These are phyloP conservation scores for Zasmidium angulare DNA, from an alignment of 2,329 filamentous ascomycete genomes.

Conservation along the genomic window DNA sequence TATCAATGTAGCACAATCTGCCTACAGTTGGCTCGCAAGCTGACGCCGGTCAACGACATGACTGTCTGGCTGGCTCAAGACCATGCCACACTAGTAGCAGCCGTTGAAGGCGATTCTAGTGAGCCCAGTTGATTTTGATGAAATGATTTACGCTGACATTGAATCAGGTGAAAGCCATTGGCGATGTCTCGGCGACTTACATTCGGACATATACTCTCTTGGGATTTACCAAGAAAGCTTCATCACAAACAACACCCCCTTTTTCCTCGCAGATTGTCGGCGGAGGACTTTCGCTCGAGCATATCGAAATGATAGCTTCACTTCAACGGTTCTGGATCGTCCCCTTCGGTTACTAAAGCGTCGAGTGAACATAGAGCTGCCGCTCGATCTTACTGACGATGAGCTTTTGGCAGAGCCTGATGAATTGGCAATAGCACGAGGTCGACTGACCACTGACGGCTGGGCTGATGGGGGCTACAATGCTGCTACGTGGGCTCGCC, in stretches of 20 bases:
- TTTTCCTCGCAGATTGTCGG: constrained; percentile 22
- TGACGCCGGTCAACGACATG: background rate
- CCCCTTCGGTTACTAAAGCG: constrained; percentile 16
- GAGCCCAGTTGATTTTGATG: background rate
- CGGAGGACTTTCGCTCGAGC: constrained; percentile 13
- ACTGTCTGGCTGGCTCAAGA: background rate
- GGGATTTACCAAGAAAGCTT: constrained; percentile 19
- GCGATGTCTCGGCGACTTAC: background rate
- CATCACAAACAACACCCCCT: constrained; percentile 9
- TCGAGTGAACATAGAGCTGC: background rate
- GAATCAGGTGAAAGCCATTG: constrained; percentile 9
- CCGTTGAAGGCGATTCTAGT: background rate
- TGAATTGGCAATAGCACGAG: constrained; percentile 1
- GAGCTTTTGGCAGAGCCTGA: background rate
- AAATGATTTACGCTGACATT: background rate
- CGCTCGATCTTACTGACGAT: constrained; percentile 13
- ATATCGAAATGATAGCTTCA: constrained; percentile 20
- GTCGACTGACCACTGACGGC: constrained; percentile 8
- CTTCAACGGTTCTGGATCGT: constrained; percentile 17
- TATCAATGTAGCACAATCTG: constrained; percentile 11
- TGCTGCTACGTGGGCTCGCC: constrained; percentile 13
- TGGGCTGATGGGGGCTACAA: constrained; percentile 8
- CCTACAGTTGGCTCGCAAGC: background rate
- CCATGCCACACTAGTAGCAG: background rate
- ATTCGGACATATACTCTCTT: background rate